phyloP scores from a whole-genome alignment of 1,284 basidiomycete species.

The Volvariella volvacea region DNA sequence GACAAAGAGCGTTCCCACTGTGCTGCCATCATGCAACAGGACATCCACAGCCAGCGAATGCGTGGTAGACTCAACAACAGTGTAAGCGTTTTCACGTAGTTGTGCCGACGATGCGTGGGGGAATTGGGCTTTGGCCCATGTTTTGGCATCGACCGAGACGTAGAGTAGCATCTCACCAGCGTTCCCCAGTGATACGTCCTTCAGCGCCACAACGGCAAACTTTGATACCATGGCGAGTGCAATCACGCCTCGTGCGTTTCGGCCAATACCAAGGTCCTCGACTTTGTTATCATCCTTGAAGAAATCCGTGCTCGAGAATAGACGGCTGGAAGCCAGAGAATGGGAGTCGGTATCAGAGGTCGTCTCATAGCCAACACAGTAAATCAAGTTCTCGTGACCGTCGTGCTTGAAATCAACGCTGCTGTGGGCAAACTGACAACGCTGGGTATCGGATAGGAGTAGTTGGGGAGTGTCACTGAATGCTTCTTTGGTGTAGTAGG shows the following conservation, averaged over 20 bases:
- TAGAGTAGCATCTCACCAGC: slow-evolving; percentile 78
- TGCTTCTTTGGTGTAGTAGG: slow-evolving; percentile 81
- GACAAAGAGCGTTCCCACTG: slow-evolving; percentile 89
- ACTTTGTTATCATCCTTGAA: slow-evolving; percentile 58
- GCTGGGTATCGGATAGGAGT: slow-evolving; percentile 63
- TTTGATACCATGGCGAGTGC: slow-evolving; percentile 89
- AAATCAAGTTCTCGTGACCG: slow-evolving; percentile 69
- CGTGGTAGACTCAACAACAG: slow-evolving; percentile 88
- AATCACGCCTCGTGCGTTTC: slow-evolving; percentile 77
- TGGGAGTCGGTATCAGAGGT: slow-evolving; percentile 41
- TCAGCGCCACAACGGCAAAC: slow-evolving; percentile 84
- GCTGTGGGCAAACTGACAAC: slow-evolving; percentile 85
- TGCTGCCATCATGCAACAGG: slow-evolving; percentile 64
- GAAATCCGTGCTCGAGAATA: slow-evolving; percentile 81
- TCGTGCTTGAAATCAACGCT: slow-evolving; percentile 72
- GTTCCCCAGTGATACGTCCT: slow-evolving; percentile 45
- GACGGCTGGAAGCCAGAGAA: slow-evolving; percentile 57
- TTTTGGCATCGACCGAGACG: slow-evolving; percentile 74
- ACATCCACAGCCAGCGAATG: slow-evolving; percentile 95
- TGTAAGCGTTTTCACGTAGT: slow-evolving; percentile 88
- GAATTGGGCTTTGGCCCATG: slow-evolving; percentile 81
- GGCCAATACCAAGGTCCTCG: slow-evolving; percentile 82
- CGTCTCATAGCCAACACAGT: slow-evolving; percentile 81
- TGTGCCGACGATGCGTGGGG: slow-evolving; percentile 78
- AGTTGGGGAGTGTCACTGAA: slow-evolving; percentile 57